A percentile compares a stretch with the other conserved stretches of the same genome.
These are phyloP conservation scores for Trypanosoma theileri DNA, from an alignment of 208 protist genomes.

Conservation along the genomic window DNA sequence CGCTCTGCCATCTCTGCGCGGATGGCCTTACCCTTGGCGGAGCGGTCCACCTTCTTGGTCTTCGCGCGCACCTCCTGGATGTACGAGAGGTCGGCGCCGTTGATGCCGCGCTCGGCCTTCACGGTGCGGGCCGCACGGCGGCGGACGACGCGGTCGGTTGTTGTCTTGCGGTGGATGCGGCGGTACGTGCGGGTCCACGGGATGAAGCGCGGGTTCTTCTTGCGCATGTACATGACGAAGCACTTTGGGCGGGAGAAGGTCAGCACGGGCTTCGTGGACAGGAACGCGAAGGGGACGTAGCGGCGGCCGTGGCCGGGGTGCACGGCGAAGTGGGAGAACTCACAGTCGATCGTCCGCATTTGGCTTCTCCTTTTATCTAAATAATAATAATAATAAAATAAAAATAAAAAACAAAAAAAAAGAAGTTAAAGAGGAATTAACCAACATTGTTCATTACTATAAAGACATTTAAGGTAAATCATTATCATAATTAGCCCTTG, in stretches of 20 bases:
- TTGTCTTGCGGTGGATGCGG: conserved; percentile 92
- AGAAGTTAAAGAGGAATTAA: not conserved
- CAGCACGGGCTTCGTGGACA: conserved; percentile 94
- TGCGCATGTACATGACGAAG: conserved; percentile 91
- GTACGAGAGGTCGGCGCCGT: conserved; percentile 88
- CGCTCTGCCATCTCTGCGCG: conserved; percentile 88
- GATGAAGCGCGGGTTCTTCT: conserved; percentile 94
- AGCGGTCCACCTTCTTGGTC: conserved; percentile 76
- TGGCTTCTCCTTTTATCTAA: conserved; percentile 32
- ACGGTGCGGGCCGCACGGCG: conserved; percentile 80
- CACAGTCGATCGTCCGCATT: conserved; percentile 90
- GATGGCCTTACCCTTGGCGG: conserved; percentile 86
- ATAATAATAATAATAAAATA: conserved; percentile 9
- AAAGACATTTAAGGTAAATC: too few relatives aligned
- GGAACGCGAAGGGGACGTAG: conserved; percentile 92
- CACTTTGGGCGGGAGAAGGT: conserved; percentile 91
- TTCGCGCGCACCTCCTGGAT: conserved; percentile 86
- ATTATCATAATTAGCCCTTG: too few relatives aligned
- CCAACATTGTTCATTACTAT: too few relatives aligned
- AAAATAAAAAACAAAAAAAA: conserved; percentile 10
- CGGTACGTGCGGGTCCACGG: conserved; percentile 93
- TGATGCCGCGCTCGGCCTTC: conserved; percentile 77
- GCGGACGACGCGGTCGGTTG: conserved; percentile 78
- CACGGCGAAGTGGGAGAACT: conserved; percentile 93
- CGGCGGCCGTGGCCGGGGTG: conserved; percentile 93